Evolutionary conservation across 2,329 filamentous ascomycete species (phyloP), one percentile per base, ranked within the genome.

Genomic region (Cytospora mali): DNA sequence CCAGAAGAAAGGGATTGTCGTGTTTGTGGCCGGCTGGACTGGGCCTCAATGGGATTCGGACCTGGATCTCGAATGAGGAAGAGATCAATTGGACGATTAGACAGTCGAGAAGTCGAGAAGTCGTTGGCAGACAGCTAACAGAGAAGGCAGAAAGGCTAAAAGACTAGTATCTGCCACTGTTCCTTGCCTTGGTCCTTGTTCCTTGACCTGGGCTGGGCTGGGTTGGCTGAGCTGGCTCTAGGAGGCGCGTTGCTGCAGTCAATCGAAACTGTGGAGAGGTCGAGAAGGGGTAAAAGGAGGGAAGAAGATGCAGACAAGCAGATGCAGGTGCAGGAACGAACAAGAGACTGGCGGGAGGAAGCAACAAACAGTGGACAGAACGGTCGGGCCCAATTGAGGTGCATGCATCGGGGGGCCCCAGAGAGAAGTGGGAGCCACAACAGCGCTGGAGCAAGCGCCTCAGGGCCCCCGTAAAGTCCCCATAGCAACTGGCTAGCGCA

Each of bases 81-180:
- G 21, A 33, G 55, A 48, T 58, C 31, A 58, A 49, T 21, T 48
- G 42, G 39, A 25, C 27, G 54, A 39, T 56, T 50, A 23, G 31
- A 52, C 33, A 50, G 57, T 52, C 57, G 49, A 53, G 33, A 59
- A n/a, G 49, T 23, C 54, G 28, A 23, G 57, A 35, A 21, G 25
- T 27, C 49, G 49, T n/a, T 23, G 49, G 21, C 57, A 50, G 57
- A 25, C 48, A 53, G 29, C 49, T 59, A 18, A 42, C 18, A 42
- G 39, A 42, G 16, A 42, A 35, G 16, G 39, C 18, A 42, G 16
- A 42, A 35, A 35, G 39, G 39, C 57, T 51, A 53, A 52, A 14
- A 18, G 57, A 53, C 57, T 50, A 59, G 49, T 53, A 53, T 53
- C 33, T 59, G 57, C 35, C 57, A 35, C 57, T 59, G 46, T 59